Conservation (phyloP, 2,329 filamentous ascomycete genomes). For the Colletotrichum australisinense region DNA sequence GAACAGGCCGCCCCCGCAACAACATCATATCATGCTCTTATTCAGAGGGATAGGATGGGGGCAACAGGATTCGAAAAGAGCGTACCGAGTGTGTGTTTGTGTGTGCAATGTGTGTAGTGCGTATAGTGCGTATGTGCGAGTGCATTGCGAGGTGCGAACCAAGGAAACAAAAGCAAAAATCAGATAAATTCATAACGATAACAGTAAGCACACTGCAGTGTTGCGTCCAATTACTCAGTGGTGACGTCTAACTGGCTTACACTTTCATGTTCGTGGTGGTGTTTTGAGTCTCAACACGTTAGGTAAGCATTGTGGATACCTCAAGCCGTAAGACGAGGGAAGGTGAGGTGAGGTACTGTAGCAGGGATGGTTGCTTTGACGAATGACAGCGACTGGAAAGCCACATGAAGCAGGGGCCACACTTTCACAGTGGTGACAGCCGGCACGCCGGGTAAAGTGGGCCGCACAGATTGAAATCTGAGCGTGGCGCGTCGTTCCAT, state of each 20-base stretch:
- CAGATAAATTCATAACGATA: not conserved
- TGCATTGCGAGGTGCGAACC: not conserved
- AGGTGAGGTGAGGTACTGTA: not conserved
- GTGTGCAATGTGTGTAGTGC: not conserved
- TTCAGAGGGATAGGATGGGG: not conserved
- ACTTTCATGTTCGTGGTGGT: too few species aligned
- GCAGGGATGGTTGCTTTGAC: not conserved
- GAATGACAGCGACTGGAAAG: not conserved
- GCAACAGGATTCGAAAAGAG: not conserved
- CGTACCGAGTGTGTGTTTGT: constrained; percentile 4
- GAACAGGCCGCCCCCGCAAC: not conserved
- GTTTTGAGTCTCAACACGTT: too few species aligned
- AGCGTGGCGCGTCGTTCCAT: constrained; percentile 22
- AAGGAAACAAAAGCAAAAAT: not conserved
- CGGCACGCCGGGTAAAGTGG: constrained; percentile 6
- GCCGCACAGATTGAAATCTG: constrained; percentile 9
- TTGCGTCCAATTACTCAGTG: not conserved
- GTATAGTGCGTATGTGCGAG: not conserved
- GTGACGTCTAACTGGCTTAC: too few species aligned
- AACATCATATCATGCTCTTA: not conserved
- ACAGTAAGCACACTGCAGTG: not conserved
- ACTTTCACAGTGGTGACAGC: not conserved
- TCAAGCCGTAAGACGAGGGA: too few species aligned
- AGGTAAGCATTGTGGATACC: too few species aligned
- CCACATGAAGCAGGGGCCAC: not conserved